Conservation (phyloP, 1,284 basidiomycete species). For the Irpex sp. region DNA sequence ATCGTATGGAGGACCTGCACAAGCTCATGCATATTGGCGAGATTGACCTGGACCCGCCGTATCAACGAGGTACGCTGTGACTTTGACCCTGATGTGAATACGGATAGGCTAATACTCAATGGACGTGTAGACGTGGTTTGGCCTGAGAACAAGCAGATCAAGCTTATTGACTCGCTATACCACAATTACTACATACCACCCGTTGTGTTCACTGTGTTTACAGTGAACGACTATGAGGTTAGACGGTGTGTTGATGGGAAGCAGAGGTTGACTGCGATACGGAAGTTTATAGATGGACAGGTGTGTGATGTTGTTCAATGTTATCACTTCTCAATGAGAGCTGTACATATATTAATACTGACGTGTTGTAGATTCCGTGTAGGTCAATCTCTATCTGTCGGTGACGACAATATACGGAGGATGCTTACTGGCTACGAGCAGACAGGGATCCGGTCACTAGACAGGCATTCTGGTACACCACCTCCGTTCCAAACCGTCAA, state of each 20-base stretch:
- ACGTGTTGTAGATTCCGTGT: constrained; percentile 31
- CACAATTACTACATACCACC: constrained; percentile 70
- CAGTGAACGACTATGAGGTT: constrained; percentile 46
- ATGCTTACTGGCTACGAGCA: constrained; percentile 17
- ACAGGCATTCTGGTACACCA: constrained; percentile 53
- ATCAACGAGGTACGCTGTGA: constrained; percentile 48
- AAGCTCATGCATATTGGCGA: constrained; percentile 53
- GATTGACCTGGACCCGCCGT: constrained; percentile 61
- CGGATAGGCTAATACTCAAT: too few species aligned
- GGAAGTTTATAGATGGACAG: constrained; percentile 64
- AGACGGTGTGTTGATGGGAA: constrained; percentile 72
- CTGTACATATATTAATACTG: neutral
- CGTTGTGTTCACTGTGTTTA: constrained; percentile 59
- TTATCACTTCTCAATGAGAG: neutral
- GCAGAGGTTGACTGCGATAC: constrained; percentile 68
- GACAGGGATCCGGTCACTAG: constrained; percentile 45
- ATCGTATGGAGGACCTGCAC: constrained; percentile 47
- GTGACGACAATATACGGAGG: too few species aligned
- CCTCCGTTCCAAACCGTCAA: constrained; percentile 27
- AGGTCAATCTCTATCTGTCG: constrained; percentile 4
- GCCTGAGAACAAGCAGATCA: constrained; percentile 61
- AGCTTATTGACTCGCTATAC: constrained; percentile 72
- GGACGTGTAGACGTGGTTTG: constrained; percentile 58
- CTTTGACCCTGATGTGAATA: neutral
- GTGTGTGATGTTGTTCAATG: constrained; percentile 32